Percentiles rank a stretch among this genome's conserved stretches.
phyloP scores from a whole-genome alignment of 192 early-diverging fungal genomes.

The Jimgerdemannia lactiflua region DNA sequence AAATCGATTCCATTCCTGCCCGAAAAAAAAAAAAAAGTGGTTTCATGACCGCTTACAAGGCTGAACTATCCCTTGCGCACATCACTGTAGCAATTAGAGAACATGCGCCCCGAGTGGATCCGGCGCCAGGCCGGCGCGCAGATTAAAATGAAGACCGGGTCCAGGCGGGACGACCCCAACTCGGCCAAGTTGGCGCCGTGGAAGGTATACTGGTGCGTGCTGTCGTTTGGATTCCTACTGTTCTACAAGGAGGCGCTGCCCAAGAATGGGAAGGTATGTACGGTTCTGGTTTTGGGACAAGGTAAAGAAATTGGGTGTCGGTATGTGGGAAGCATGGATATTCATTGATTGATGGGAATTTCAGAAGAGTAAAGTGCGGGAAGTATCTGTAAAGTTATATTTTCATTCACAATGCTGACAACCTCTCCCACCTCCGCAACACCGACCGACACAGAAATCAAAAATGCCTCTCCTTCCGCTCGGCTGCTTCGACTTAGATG shows the following conservation, averaged over 20 bases:
- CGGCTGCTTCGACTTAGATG: slow-evolving; percentile 31
- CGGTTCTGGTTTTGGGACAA: background rate
- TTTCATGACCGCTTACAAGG: no score
- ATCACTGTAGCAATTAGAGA: slow-evolving; percentile 34
- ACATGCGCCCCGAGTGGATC: slow-evolving; percentile 32
- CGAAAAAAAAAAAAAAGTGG: no score
- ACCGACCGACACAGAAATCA: slow-evolving; percentile 18
- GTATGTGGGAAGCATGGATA: no score
- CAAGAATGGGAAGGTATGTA: slow-evolving; percentile 24
- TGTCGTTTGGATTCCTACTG: slow-evolving; percentile 24
- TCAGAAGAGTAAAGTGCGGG: no score
- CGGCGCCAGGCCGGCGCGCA: slow-evolving; percentile 39
- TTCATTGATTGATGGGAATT: no score
- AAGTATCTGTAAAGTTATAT: no score
- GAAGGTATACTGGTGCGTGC: slow-evolving; percentile 46
- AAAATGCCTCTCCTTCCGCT: slow-evolving; percentile 22
- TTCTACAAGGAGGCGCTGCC: slow-evolving; percentile 26
- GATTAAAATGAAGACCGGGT: slow-evolving; percentile 41
- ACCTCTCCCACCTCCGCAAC: no score
- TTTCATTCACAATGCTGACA: no score
- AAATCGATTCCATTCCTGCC: no score
- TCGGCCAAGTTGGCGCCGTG: slow-evolving; percentile 29
- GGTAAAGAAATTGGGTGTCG: background rate
- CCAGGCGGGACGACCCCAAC: slow-evolving; percentile 6
- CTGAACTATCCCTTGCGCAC: no score